A percentile compares a stretch with the other conserved stretches of the same genome.
phyloP scores from a whole-genome alignment of 176 grass and related monocot genomes.

The Echinochloa phyllopogon region DNA sequence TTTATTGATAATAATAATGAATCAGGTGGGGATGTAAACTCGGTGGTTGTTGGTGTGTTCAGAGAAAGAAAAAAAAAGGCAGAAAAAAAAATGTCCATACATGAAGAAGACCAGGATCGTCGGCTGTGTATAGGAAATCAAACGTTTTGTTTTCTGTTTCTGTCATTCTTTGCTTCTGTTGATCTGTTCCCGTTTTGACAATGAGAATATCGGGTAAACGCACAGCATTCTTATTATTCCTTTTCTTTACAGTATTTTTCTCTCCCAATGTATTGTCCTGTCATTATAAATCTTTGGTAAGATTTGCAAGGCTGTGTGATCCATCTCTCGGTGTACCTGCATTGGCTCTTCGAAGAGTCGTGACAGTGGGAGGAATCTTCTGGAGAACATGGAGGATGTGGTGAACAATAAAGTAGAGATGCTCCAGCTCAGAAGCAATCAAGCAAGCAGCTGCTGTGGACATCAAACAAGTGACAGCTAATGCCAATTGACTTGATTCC shows the following conservation, averaged over 20 bases:
- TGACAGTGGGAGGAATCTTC: background rate
- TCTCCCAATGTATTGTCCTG: background rate
- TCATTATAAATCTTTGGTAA: background rate
- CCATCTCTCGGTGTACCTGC: background rate
- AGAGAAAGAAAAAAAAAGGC: conserved; percentile 10
- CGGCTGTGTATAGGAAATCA: conserved; percentile 56
- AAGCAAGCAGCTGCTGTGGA: background rate
- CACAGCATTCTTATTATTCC: background rate
- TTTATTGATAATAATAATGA: conserved; percentile 51
- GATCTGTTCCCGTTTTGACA: conserved; percentile 29
- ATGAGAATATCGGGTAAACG: conserved; percentile 29
- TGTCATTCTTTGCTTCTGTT: conserved; percentile 41
- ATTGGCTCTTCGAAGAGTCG: background rate
- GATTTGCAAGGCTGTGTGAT: background rate
- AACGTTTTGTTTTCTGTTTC: conserved; percentile 21
- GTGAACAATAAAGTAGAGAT: background rate
- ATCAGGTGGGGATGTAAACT: conserved; percentile 45
- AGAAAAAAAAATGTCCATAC: conserved; percentile 52
- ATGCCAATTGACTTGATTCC: conserved; percentile 6
- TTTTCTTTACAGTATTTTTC: background rate
- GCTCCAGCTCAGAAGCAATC: conserved; percentile 43
- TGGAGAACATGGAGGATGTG: background rate
- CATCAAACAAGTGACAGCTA: background rate
- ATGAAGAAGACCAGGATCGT: conserved; percentile 41
- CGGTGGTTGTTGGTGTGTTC: conserved; percentile 51